phyloP scores from a whole-genome alignment of 805 yeast genomes.

The Suhomyces sp. region DNA sequence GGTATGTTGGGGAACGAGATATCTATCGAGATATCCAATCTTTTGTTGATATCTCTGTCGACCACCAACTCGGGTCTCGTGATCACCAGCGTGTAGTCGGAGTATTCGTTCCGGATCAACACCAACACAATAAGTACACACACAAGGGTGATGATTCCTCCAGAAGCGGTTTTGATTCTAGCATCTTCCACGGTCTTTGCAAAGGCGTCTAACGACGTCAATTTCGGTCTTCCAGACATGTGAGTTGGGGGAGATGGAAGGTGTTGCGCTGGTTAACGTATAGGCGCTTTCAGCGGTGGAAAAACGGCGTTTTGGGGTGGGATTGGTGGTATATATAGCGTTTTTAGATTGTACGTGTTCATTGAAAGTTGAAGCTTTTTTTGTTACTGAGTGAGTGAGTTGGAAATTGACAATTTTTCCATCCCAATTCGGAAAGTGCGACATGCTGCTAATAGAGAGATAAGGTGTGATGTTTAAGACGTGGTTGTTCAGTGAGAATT shows the following conservation, averaged over 20 bases:
- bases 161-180: conserved; percentile 80
- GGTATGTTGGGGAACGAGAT: conserved; percentile 83
- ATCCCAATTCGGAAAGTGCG: too few relatives aligned
- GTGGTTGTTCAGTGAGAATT: conserved; percentile 1
- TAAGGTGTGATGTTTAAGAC: neutral
- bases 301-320: too few relatives aligned
- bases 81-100: conserved; percentile 64
- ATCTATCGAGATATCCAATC: conserved; percentile 77
- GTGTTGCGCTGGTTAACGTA: too few relatives aligned
- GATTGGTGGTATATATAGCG: too few relatives aligned
- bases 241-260: conserved; percentile 3
- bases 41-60: conserved; percentile 74
- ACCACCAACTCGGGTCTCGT: conserved; percentile 84
- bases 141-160: conserved; percentile 81
- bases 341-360: too few relatives aligned
- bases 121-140: conserved; percentile 62
- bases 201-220: conserved; percentile 80
- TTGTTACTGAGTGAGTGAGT: too few relatives aligned
- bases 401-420: too few relatives aligned
- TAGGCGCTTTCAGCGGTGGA: too few relatives aligned
- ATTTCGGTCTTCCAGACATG: conserved; percentile 32
- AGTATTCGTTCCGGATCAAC: conserved; percentile 72
- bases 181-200: conserved; percentile 95
- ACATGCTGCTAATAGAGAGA: too few relatives aligned
- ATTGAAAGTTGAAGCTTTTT: too few relatives aligned